Base-by-base conservation (phyloP, 495 filamentous ascomycete genomes). In the Hyaloscypha hepaticicola region DNA sequence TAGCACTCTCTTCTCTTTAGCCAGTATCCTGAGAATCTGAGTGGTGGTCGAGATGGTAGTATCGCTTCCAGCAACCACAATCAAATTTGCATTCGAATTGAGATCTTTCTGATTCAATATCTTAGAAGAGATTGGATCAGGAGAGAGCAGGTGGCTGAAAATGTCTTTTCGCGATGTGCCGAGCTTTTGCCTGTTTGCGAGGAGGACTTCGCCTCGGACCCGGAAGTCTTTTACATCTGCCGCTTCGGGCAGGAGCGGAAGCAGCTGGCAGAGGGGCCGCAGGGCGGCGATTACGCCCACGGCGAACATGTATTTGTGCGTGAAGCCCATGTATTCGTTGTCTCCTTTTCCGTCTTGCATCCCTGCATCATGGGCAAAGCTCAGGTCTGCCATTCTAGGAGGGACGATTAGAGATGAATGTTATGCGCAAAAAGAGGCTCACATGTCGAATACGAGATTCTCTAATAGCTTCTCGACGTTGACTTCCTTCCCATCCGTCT, bases 291-390 rank as follows among this genome's bases (percentile, higher is more conserved):
- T 52, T 4, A 45, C 27, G 7, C 55, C 41, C 16, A 56, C 62
- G 21, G 49, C 50, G 3, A 28, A 26, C 24, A 65, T 66, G 34
- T 63, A 58, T 24, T 58, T 53, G 33, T 70, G 65, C 6, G 59
- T 49, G 58, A 65, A 70, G 1, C 58, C 53, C 63, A 69, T 66
- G 33, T 66, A 63, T 16, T 31, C 25, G 41, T 55, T 33, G 25
- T 65, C 60, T 6, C 64, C 67, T 49, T 22, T 53, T 38, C 67
- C 69, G 4, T 58, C 60, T 60, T 72, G 69, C 63, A 67, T 66
- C 5, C 64, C 64, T 1, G 59, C 12, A 53, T 72, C 60, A 11
- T 52, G 34, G 4, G 60, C 67, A 51, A 72, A 72, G 14, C 58
- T 38, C 14, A 72, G 64, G 50, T 72, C 69, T 4, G 63, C 48